Evolutionary conservation across 2,329 filamentous ascomycete genomes (phyloP), one percentile per base, ranked within the genome.

Genomic region (Cladorrhinum sp.): DNA sequence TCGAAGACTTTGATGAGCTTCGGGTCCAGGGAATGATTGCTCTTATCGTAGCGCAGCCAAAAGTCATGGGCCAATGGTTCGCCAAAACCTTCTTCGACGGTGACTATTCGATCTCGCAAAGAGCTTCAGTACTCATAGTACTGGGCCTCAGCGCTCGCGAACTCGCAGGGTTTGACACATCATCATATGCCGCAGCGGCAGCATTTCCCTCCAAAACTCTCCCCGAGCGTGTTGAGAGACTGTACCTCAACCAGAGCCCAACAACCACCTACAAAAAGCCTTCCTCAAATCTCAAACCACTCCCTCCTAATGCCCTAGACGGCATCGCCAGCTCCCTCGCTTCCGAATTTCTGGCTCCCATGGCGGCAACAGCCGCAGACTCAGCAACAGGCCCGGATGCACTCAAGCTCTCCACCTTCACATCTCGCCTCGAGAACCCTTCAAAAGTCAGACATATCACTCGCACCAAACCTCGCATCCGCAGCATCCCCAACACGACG

Each of bases 351-450:
- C 86, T 98, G 20, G 86, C 87, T 16, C 95, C 95, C 0, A 78
- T 98, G 26, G 92, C 94, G 1, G 87, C 91, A 39, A 80, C 86
- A 61, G 91, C 93, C 2, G 93, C 92, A 46, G 92, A 97, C 71
- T 81, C 87, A 21, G 80, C 86, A 6, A 88, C 89, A 0, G 92
- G 94, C 0, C 93, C 95, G 0, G 86, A 92, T 66, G 84, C 89
- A 5, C 84, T 99, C 51, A 98, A 98, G 76, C 84, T 98, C 21
- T 87, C 91, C 26, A 96, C 89, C 2, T 96, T 98, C 75, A 94
- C 89, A 10, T 91, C 90, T 0, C 86, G 90, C 18, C 86, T 93
- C 73, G 46, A 60, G 1, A 73, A 66, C 24, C 60, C 65, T 16
- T 73, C 73, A 61, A 18, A 76, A 71, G 60, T 57, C 24, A 65